Conservation (phyloP, 2,329 filamentous ascomycete species). For the Falciphora oryzae region DNA sequence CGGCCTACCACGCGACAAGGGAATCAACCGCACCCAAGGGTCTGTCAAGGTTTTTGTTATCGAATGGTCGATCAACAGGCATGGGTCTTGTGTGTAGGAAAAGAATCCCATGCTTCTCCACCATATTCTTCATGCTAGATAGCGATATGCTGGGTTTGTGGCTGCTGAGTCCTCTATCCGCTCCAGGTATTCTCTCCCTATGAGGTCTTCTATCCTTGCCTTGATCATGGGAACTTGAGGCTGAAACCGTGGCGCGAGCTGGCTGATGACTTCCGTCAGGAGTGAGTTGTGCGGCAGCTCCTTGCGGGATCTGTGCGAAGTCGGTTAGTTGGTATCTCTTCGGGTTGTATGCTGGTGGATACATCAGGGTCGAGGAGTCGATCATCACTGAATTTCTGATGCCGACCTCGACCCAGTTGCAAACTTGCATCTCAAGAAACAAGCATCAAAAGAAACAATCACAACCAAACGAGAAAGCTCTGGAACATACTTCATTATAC, state of each 20-base stretch:
- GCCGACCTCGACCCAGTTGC: too few relatives aligned
- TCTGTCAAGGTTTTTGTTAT: neutral
- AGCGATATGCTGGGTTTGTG: constrained; percentile 57
- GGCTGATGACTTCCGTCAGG: constrained; percentile 64
- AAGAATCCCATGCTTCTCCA: too few relatives aligned
- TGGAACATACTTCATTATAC: constrained; percentile 76
- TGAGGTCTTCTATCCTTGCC: constrained; percentile 72
- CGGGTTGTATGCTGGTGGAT: constrained; percentile 22
- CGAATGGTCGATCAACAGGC: too few relatives aligned
- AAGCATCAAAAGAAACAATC: constrained; percentile 3
- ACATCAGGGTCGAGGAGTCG: too few relatives aligned
- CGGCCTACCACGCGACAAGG: too few relatives aligned
- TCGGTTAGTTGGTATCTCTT: neutral
- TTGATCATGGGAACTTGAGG: constrained; percentile 75
- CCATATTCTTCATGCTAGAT: constrained; percentile 51
- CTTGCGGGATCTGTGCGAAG: constrained; percentile 60
- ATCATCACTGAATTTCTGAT: too few relatives aligned
- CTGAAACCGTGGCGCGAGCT: constrained; percentile 64
- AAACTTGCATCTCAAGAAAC: neutral
- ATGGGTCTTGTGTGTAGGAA: too few relatives aligned
- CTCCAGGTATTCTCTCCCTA: constrained; percentile 72
- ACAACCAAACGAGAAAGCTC: neutral
- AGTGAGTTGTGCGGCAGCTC: constrained; percentile 64
- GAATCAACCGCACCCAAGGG: too few relatives aligned
- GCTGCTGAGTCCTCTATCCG: constrained; percentile 61